Conservation (phyloP, 2,329 filamentous ascomycete genomes). For the Alternaria metachromatica region DNA sequence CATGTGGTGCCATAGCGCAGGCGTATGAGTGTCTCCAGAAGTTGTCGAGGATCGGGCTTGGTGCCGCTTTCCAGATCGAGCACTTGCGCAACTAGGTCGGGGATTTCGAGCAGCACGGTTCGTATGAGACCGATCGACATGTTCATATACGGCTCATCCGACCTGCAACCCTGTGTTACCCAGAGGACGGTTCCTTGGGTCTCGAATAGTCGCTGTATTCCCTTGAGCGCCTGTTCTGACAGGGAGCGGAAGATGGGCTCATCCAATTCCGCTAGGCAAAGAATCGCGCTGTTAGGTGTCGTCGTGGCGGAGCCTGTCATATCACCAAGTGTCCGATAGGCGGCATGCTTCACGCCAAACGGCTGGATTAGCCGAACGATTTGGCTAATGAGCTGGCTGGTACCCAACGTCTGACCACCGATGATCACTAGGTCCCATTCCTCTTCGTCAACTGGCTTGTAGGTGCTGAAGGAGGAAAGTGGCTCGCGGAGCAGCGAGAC, state of each 20-base stretch:
- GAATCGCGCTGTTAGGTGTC: conserved; percentile 1
- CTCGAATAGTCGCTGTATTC: background rate
- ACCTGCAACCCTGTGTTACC: background rate
- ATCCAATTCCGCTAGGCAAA: conserved; percentile 11
- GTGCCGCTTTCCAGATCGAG: background rate
- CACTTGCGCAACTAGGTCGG: background rate
- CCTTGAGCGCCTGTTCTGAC: background rate
- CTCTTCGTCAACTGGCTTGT: background rate
- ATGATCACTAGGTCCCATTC: background rate
- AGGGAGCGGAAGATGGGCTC: background rate
- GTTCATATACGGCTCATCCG: background rate
- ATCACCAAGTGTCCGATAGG: conserved; percentile 1
- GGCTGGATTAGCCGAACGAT: background rate
- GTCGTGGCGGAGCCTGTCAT: background rate
- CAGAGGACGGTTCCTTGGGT: background rate
- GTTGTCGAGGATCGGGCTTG: background rate
- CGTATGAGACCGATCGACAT: background rate
- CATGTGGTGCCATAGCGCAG: background rate
- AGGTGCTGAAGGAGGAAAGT: background rate
- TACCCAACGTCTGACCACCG: background rate
- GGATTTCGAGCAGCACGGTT: background rate
- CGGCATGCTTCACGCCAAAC: background rate
- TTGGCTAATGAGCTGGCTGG: background rate
- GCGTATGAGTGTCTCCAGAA: background rate
- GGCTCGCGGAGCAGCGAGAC: conserved; percentile 5